Base-by-base conservation (phyloP, 2,329 filamentous ascomycete genomes). In the Penicillium sp. region DNA sequence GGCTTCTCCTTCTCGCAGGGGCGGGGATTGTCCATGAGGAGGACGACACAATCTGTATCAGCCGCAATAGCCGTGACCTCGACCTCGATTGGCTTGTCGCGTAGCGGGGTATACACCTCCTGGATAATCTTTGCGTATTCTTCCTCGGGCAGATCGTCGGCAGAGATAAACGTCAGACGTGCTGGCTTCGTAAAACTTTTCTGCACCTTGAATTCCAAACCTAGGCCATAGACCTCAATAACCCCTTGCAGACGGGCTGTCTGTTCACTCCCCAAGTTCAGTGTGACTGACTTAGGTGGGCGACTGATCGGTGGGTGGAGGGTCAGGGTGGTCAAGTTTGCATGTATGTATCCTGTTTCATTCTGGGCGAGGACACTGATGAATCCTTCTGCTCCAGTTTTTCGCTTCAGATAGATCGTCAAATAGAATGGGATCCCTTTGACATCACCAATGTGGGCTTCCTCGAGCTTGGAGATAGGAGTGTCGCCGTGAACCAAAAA, bases 401-500 rank as follows among this genome's bases (percentile, higher is more conserved):
- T 47, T n/a, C 53, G 38, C 22, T 53, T 52, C 34, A 59, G 5
- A 4, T 39, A 48, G 5, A 59, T 59, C 3, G 31, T 56, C n/a
- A 59, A 5, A 31, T 47, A 59, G 28, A 53, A 59, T n/a, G 57
- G 53, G 11, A 59, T 56, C 4, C 48, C 39, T 15, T 43, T 25
- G 10, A 55, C 57, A 7, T 52, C n/a, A 3, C 57, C 57, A 20
- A 59, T 53, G 11, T 59, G 39, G 17, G 48, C 47, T 17, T 37
- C 15, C 22, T 54, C 53, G 7, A 59, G 57, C 25, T 56, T 56
- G 8, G 57, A 59, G 25, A 59, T 56, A 14, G 57, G 45, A n/a
- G 57, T 56, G 20, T 59, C 54, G 2, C 53, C 53, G n/a, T 59
- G 45, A 4, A 56, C 48, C 4, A 52, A 12, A 10, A 48, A 59